phyloP scores from a whole-genome alignment of 208 protist genomes.

The Willaertia magna region DNA sequence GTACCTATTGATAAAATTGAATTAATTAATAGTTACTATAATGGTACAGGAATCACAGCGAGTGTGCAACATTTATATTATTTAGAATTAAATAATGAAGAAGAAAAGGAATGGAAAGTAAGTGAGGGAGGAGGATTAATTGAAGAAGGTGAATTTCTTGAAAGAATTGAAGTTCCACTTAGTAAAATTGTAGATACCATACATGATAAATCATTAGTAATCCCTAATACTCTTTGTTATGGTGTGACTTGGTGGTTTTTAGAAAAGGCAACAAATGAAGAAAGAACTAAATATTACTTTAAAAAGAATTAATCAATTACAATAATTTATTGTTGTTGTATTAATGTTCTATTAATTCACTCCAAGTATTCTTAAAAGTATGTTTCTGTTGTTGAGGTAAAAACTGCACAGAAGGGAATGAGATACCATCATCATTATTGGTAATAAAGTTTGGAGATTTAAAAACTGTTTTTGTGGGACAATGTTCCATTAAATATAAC shows the following conservation, averaged over 20 bases:
- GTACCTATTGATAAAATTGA: neutral
- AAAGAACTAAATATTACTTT: neutral
- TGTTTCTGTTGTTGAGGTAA: no score
- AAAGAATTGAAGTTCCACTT: neutral
- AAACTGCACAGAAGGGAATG: no score
- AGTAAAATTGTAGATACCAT: neutral
- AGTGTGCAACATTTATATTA: neutral
- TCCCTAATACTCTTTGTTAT: neutral
- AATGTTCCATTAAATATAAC: no score
- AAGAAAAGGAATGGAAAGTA: neutral
- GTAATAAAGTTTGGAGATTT: no score
- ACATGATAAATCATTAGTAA: neutral
- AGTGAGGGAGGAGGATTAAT: neutral
- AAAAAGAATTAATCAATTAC: no score
- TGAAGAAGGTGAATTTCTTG: neutral
- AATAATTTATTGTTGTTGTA: no score
- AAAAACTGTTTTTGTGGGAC: no score
- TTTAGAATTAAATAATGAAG: neutral
- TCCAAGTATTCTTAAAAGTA: no score
- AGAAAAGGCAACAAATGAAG: neutral
- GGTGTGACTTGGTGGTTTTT: neutral
- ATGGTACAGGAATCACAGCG: neutral
- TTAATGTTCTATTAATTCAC: no score
- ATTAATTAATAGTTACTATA: neutral
- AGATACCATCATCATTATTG: no score